phyloP scores from a whole-genome alignment of 805 yeast genomes.

The Ogataea degrootiae region DNA sequence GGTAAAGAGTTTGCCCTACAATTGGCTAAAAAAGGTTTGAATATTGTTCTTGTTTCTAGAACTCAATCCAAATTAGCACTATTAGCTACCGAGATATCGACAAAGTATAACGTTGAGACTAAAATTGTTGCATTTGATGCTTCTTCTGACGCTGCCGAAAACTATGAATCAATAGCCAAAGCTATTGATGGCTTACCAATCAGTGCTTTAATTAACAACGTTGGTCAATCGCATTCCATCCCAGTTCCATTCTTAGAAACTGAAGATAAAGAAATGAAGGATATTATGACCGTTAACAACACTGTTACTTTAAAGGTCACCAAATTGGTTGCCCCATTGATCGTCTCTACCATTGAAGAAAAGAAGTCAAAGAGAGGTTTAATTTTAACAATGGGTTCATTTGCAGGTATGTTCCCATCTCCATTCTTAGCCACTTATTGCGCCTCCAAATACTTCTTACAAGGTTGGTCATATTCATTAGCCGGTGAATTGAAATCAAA shows the following conservation, averaged over 20 bases:
- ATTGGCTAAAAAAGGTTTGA: constrained; percentile 81
- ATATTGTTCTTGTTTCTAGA: constrained; percentile 78
- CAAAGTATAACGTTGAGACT: constrained; percentile 57
- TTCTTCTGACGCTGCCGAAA: constrained; percentile 51
- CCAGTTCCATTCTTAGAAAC: constrained; percentile 93
- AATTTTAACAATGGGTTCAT: constrained; percentile 92
- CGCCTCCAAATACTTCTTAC: constrained; percentile 93
- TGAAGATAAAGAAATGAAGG: constrained; percentile 62
- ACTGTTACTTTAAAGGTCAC: constrained; percentile 81
- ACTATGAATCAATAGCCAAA: constrained; percentile 48
- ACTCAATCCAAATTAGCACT: constrained; percentile 70
- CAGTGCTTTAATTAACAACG: constrained; percentile 81
- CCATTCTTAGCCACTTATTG: constrained; percentile 91
- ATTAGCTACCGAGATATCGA: constrained; percentile 57
- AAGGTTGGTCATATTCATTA: constrained; percentile 85
- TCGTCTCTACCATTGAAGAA: constrained; percentile 47
- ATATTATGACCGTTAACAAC: constrained; percentile 82
- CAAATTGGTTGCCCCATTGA: constrained; percentile 69
- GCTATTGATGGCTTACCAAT: constrained; percentile 52
- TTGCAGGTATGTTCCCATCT: constrained; percentile 90
- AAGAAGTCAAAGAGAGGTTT: constrained; percentile 54
- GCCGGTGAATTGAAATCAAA: constrained; percentile 73
- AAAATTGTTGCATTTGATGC: constrained; percentile 75
- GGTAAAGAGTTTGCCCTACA: constrained; percentile 90
- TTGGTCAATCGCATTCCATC: constrained; percentile 90